Conservation (phyloP, 176 grass and related monocot species). For the Saccharum spontaneum region DNA sequence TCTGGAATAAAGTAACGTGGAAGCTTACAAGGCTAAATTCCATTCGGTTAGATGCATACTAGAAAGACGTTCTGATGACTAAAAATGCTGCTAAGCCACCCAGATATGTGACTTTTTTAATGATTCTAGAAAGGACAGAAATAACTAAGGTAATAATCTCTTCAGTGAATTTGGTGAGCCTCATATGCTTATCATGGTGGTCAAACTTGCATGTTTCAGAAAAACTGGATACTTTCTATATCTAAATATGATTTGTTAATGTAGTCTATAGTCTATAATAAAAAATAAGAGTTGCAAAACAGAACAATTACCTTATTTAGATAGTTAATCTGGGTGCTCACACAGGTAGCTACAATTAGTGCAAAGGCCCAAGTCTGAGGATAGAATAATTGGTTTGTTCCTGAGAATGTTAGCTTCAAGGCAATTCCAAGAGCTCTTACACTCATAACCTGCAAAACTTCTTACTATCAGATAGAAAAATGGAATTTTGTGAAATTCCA, state of each 20-base stretch:
- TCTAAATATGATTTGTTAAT: constrained; percentile 8
- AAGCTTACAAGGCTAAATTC: constrained; percentile 16
- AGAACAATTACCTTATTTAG: constrained; percentile 67
- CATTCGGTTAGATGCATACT: background rate
- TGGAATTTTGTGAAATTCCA: constrained; percentile 8
- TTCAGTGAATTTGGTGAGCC: background rate
- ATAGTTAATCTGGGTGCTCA: constrained; percentile 94
- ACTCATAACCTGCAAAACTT: constrained; percentile 78
- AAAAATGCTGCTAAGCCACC: background rate
- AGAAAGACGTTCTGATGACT: constrained; percentile 10
- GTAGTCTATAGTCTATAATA: background rate
- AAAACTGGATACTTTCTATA: background rate
- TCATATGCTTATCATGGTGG: background rate
- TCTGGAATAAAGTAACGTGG: background rate
- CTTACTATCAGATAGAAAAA: constrained; percentile 29
- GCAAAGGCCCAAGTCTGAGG: constrained; percentile 90
- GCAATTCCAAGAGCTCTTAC: constrained; percentile 95
- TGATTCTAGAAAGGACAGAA: background rate
- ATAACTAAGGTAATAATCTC: constrained; percentile 7
- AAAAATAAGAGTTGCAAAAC: background rate
- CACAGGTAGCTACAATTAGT: constrained; percentile 68
- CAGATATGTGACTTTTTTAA: background rate
- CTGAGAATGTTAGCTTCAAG: constrained; percentile 91
- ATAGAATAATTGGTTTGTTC: constrained; percentile 89
- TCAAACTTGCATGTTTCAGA: background rate